These are phyloP conservation scores for Trifolium repens DNA, from an alignment of 306 rosid genomes.

Conservation along the genomic window DNA sequence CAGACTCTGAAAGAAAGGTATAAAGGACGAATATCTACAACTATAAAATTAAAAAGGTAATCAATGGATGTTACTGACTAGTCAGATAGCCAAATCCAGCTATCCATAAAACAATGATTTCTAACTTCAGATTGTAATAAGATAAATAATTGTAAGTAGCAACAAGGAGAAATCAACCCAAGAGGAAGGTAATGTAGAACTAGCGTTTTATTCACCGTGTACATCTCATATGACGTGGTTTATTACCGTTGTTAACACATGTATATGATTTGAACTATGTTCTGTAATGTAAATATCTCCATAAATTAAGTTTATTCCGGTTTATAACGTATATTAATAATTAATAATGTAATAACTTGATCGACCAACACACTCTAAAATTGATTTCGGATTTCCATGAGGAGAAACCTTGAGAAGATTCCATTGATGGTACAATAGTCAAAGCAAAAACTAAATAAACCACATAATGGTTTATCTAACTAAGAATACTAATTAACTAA, in stretches of 20 bases:
- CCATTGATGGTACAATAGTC: constrained; percentile 7
- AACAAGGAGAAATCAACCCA: constrained; percentile 19
- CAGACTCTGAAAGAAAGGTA: constrained; percentile 20
- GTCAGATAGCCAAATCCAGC: background rate
- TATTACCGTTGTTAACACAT: background rate
- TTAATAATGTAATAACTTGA: background rate
- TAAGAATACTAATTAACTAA: constrained; percentile 12
- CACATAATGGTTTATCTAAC: background rate
- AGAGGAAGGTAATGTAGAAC: background rate
- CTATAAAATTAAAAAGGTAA: constrained; percentile 17
- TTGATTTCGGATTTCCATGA: constrained; percentile 21
- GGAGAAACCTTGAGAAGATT: background rate
- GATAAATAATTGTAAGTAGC: background rate
- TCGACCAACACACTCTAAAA: background rate
- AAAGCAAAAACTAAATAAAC: background rate
- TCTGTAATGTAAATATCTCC: too few relatives aligned
- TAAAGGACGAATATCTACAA: background rate
- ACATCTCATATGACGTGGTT: constrained; percentile 15
- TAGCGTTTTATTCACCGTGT: background rate
- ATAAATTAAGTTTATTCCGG: background rate
- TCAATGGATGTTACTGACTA: constrained; percentile 21
- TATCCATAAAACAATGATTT: constrained; percentile 22
- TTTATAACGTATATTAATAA: background rate
- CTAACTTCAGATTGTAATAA: constrained; percentile 30
- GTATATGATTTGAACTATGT: too few relatives aligned